A percentile compares a stretch with the other conserved stretches of the same genome.
Evolutionary conservation across 1,284 basidiomycete species (phyloP).

Genomic region (Cryptococcus maquisensis): DNA sequence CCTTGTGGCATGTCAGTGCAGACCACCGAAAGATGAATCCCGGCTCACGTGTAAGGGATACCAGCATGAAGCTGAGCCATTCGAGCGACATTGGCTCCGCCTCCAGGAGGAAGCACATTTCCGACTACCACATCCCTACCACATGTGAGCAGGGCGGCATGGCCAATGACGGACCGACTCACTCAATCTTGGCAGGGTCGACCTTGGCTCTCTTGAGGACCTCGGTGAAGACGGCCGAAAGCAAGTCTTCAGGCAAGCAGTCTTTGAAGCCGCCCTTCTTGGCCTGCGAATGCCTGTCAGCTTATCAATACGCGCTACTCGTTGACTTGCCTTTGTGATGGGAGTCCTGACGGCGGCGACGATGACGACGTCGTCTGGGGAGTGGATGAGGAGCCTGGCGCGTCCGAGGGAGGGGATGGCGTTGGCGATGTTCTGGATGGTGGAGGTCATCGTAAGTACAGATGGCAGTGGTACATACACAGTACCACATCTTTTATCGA

Average conservation of each 20-base stretch:
- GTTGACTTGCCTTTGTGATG: constrained; percentile 69
- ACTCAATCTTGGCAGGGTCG: constrained; percentile 46
- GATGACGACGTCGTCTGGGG: constrained; percentile 83
- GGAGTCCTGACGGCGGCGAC: constrained; percentile 82
- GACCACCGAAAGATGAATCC: background rate
- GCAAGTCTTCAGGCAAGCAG: constrained; percentile 82
- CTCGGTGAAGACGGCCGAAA: constrained; percentile 74
- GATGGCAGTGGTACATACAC: background rate
- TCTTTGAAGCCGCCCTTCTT: constrained; percentile 95
- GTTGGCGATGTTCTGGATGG: constrained; percentile 42
- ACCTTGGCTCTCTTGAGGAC: constrained; percentile 52
- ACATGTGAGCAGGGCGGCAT: constrained; percentile 55
- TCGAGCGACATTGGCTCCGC: constrained; percentile 83
- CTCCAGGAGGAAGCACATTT: constrained; percentile 87
- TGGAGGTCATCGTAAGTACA: constrained; percentile 33
- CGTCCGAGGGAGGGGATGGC: constrained; percentile 52
- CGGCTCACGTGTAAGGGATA: constrained; percentile 66
- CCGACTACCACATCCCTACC: constrained; percentile 82
- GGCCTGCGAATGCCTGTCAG: constrained; percentile 22
- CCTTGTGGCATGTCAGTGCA: constrained; percentile 13
- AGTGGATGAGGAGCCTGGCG: constrained; percentile 56
- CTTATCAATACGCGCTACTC: background rate
- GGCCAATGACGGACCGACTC: constrained; percentile 8
- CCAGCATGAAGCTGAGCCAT: constrained; percentile 93
- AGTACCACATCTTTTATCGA: too few relatives aligned